Evolutionary conservation across 2,329 filamentous ascomycete genomes (phyloP), one percentile per base, ranked within the genome.

Genomic region (Alternaria metachromatica): DNA sequence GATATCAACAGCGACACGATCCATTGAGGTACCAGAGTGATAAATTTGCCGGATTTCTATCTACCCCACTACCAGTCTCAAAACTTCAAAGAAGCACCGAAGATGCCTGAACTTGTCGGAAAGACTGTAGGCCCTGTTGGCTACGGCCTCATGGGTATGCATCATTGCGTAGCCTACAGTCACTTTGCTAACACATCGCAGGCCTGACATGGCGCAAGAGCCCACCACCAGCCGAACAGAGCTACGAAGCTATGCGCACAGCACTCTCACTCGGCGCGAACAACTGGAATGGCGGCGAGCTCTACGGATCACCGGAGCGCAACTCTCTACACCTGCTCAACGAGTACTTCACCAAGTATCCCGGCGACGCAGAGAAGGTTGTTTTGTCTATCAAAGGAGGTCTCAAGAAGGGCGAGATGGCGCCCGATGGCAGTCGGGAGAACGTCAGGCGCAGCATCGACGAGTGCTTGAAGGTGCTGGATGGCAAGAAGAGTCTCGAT

Each of bases 331-430:
- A 84, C 30, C 75, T 87, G 7, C 78, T 87, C 23, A 80, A 82
- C 21, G 81, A 81, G 54, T 87, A 87, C 72, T 87, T 87, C 68
- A 80, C 79, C 25, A 81, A 83, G 67, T 84, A 86, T 65, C 85
- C 85, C 6, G 80, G 80, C 37, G 84, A 87, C 67, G 83, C 82
- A 0, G 73, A 80, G 28, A 84, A 85, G 65, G 80, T 86, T n/a
- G 81, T 84, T 10, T 66, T 87, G 18, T 82, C 78, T n/a, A 83
- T 87, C 77, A 86, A 86, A 68, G 83, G 84, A 10, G 84, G 82
- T 5, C 37, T 78, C 21, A 70, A 78, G 60, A 72, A 71, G 8
- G 79, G 79, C 6, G 64, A 67, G 18, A 59, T 82, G 63, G 70
- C 55, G 5, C 78, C 80, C 0, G 81, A 84, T 67, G 82, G 82